Conservation (phyloP, 441 rosid species). For the Daphne laureola region DNA sequence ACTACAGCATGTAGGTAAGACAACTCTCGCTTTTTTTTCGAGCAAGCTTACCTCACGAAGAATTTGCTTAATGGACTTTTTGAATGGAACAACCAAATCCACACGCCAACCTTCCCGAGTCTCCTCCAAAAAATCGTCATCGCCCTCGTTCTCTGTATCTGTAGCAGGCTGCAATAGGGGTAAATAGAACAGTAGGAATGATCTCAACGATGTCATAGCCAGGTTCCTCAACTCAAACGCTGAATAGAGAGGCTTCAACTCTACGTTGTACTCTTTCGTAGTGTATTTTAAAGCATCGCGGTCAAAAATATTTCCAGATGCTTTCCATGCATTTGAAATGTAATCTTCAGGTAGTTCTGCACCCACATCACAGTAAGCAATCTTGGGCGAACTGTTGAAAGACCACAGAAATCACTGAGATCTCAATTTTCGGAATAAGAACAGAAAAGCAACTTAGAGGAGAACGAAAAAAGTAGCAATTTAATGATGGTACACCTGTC, state of each 20-base stretch:
- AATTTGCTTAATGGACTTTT: slow-evolving; percentile 81
- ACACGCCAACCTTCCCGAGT: slow-evolving; percentile 30
- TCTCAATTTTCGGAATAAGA: no score
- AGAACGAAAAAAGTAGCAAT: no score
- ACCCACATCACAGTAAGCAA: slow-evolving; percentile 87
- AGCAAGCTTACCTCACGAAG: slow-evolving; percentile 61
- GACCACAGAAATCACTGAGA: no score
- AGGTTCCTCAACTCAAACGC: slow-evolving; percentile 74
- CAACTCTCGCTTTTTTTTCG: no score
- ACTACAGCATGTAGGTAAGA: no score
- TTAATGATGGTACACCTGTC: no score
- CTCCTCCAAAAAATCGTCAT: slow-evolving; percentile 60
- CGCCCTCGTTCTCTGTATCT: slow-evolving; percentile 41
- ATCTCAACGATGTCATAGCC: slow-evolving; percentile 78
- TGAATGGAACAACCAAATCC: slow-evolving; percentile 80
- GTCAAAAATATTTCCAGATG: slow-evolving; percentile 32
- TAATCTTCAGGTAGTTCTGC: slow-evolving; percentile 50
- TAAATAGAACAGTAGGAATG: slow-evolving; percentile 70
- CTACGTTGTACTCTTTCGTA: slow-evolving; percentile 59
- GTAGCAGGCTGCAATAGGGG: slow-evolving; percentile 79
- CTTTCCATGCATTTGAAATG: slow-evolving; percentile 38
- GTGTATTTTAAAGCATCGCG: slow-evolving; percentile 31
- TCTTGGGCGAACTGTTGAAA: slow-evolving; percentile 42
- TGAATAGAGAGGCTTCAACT: slow-evolving; percentile 70
- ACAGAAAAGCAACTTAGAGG: no score